Percentiles rank a stretch among this genome's conserved stretches.
Evolutionary conservation across 1,284 basidiomycete genomes (phyloP).

Genomic region (Neolentinus lepideus): DNA sequence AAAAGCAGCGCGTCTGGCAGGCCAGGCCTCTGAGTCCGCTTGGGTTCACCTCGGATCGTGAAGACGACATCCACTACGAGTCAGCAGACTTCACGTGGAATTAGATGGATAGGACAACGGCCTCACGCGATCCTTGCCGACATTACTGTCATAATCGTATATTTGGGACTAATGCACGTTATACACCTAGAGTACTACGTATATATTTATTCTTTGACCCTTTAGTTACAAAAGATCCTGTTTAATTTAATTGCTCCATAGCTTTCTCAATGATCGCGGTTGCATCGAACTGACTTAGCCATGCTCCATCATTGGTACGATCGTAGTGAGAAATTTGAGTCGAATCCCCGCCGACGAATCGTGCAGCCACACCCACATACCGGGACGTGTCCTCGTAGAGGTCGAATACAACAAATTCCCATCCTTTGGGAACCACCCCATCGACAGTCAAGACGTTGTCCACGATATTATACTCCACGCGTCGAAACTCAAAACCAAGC

Average conservation of each 20-base stretch:
- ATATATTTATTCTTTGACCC: background rate
- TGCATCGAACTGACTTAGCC: background rate
- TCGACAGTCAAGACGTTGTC: constrained; percentile 49
- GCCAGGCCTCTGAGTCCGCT: constrained; percentile 33
- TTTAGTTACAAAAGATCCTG: background rate
- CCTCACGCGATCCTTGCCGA: background rate
- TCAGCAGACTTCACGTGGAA: background rate
- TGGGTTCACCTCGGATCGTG: constrained; percentile 17
- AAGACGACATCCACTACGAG: constrained; percentile 21
- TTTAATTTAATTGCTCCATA: background rate
- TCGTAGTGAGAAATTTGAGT: constrained; percentile 21
- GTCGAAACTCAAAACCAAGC: constrained; percentile 71
- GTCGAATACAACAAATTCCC: constrained; percentile 59
- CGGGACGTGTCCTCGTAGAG: constrained; percentile 29
- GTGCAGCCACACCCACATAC: constrained; percentile 62
- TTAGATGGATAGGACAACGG: background rate
- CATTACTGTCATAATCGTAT: background rate
- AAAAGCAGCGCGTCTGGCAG: constrained; percentile 37
- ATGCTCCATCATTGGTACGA: constrained; percentile 1
- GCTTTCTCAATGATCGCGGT: background rate
- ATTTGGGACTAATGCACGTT: background rate
- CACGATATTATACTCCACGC: constrained; percentile 60
- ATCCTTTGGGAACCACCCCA: constrained; percentile 45
- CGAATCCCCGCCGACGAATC: constrained; percentile 27
- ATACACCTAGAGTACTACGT: background rate